Evolutionary conservation across 164 flowering plant species (phyloP).

Genomic region (Nymphaea thermarum): DNA sequence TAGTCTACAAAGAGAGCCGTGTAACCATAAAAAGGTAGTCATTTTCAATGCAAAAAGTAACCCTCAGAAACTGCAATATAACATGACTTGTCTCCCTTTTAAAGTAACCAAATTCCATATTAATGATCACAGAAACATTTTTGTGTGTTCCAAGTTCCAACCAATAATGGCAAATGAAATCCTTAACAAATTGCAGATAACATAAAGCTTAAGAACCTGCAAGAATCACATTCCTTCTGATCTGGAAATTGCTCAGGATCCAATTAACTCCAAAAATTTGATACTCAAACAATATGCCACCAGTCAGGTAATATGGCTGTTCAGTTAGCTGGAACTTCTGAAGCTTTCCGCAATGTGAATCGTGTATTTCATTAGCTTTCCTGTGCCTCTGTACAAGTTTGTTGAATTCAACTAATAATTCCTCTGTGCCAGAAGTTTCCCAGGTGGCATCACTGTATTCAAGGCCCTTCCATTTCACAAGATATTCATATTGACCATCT

Average conservation of each 20-base stretch:
- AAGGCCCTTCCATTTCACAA: slow-evolving; percentile 9
- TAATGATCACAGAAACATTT: no score
- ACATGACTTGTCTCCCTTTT: no score
- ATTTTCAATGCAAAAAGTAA: no score
- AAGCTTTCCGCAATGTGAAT: background rate
- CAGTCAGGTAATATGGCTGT: slow-evolving; percentile 5
- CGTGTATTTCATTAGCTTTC: slow-evolving; percentile 3
- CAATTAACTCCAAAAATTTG: slow-evolving; percentile 7
- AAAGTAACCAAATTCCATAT: no score
- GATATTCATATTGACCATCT: slow-evolving; percentile 1
- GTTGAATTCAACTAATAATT: slow-evolving; percentile 1
- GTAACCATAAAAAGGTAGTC: no score
- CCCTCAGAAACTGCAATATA: no score
- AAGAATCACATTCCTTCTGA: slow-evolving; percentile 5
- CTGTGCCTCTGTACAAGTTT: slow-evolving; percentile 5
- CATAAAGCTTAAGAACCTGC: slow-evolving; percentile 2
- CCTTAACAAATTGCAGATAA: no score
- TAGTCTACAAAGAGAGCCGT: no score
- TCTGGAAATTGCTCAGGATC: slow-evolving; percentile 3
- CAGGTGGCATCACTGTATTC: slow-evolving; percentile 6
- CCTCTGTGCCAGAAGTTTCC: slow-evolving; percentile 4
- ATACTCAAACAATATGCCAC: slow-evolving; percentile 4
- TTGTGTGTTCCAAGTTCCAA: no score
- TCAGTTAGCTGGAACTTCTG: background rate
- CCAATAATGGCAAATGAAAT: no score